phyloP scores from a whole-genome alignment of 495 filamentous ascomycete genomes.

The Bacidia rubella region DNA sequence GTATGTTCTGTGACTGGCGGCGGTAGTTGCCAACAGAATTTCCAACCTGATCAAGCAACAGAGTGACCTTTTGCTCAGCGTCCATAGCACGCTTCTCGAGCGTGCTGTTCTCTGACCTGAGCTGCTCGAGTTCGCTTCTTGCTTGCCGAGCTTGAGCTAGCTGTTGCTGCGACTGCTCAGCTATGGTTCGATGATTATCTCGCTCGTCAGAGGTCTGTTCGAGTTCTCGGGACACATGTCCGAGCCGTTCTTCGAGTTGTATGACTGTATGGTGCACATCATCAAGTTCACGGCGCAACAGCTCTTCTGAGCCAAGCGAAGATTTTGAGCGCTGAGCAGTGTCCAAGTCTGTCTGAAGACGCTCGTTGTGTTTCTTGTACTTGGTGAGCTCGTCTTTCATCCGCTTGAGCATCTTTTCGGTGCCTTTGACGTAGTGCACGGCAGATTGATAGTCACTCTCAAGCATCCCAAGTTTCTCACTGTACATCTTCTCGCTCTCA shows the following conservation, averaged over 20 bases:
- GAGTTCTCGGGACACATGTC: constrained; percentile 52
- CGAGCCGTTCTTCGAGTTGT: constrained; percentile 59
- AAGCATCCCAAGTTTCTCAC: constrained; percentile 81
- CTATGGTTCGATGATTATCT: constrained; percentile 41
- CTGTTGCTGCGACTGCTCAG: constrained; percentile 44
- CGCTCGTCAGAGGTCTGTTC: constrained; percentile 50
- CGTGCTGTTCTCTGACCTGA: constrained; percentile 65
- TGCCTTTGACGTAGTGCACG: constrained; percentile 97
- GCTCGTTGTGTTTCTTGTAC: constrained; percentile 74
- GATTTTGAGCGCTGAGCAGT: constrained; percentile 27
- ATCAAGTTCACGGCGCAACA: constrained; percentile 52
- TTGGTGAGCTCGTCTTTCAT: constrained; percentile 93
- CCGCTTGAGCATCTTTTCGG: constrained; percentile 96
- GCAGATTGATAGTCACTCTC: constrained; percentile 98
- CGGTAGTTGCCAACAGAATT: constrained; percentile 89
- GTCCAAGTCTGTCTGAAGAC: constrained; percentile 66
- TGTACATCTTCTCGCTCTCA: constrained; percentile 71
- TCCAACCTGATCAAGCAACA: constrained; percentile 88
- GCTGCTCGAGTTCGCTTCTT: constrained; percentile 58
- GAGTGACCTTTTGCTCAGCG: constrained; percentile 82
- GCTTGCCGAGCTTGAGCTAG: constrained; percentile 43
- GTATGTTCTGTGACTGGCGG: constrained; percentile 50
- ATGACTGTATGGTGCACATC: constrained; percentile 50
- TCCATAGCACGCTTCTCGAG: constrained; percentile 74
- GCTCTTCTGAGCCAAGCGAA: constrained; percentile 31